Base-by-base conservation (phyloP, 2,329 filamentous ascomycete species). In the Bipolaris victoriae region DNA sequence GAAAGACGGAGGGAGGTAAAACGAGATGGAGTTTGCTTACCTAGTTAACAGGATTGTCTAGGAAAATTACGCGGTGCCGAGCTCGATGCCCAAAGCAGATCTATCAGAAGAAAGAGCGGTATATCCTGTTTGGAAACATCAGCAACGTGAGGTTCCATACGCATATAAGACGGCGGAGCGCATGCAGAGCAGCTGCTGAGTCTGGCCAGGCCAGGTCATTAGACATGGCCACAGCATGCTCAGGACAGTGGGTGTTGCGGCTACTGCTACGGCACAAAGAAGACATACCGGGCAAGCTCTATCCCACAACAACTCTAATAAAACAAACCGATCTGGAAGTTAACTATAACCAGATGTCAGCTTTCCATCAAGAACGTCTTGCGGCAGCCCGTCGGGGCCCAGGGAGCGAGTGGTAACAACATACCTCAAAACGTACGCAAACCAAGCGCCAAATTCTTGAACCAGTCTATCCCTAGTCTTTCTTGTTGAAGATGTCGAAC, bases 391-490 rank as follows among this genome's bases (percentile, higher is more conserved):
- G 29, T 31, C 29, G 10, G 29, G 3, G 10, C 29, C 29, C 29
- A 31, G 10, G 29, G 29, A 11, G 29, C 29, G 29, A 31, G 29
- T 31, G 0, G 29, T 31, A 58, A 37, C n/a, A 44, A 57, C 67
- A 60, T 75, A 76, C 73, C 72, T 74, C 65, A 69, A 73, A 75
- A 71, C 51, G 51, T 55, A 74, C 58, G 67, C 65, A 65, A 67
- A 67, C 65, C 68, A 74, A 72, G 69, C 74, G 71, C 74, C 73
- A 69, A 76, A 73, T 64, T 74, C 72, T 76, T 75, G 65, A 76
- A 67, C 74, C 73, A 68, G 63, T 77, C 75, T 77, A 77, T 76
- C 74, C 75, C 75, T 76, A 77, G 64, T 76, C 73, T 75, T 74
- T 68, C 66, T 63, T 59, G 66, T 66, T 66, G 64, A 70, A 66